A percentile compares a stretch with the other conserved stretches of the same genome.
Evolutionary conservation across 257 asterid genomes (phyloP).

Genomic region (Linaria vulgaris): DNA sequence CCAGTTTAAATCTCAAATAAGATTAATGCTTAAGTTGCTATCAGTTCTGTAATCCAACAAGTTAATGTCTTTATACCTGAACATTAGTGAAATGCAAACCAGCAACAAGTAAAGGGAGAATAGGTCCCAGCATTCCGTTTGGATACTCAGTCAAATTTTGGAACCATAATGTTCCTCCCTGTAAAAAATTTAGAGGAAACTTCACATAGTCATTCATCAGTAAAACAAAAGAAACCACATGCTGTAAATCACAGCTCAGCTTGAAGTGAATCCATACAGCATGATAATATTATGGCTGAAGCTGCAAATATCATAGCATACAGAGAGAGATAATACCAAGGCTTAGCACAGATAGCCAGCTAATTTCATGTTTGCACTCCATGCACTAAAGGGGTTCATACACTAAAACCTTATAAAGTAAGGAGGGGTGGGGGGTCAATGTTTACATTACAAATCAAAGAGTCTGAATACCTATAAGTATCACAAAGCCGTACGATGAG

Average conservation of each 20-base stretch:
- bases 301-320: neutral
- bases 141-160: conserved; percentile 78
- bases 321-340: conserved; percentile 10
- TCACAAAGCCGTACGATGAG: neutral
- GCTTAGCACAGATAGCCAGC: conserved; percentile 8
- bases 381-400: conserved; percentile 6
- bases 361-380: neutral
- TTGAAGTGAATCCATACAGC: neutral
- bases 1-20: neutral
- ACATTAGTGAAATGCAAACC: conserved; percentile 69
- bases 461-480: neutral
- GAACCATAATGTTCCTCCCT: conserved; percentile 96
- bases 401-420: conserved; percentile 14
- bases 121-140: conserved; percentile 70
- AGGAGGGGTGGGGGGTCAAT: conserved; percentile 4
- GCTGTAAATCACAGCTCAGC: conserved; percentile 10
- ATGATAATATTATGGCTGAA: too few relatives aligned
- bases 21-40: neutral
- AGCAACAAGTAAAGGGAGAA: conserved; percentile 69
- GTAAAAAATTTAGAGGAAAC: conserved; percentile 29
- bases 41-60: conserved; percentile 17
- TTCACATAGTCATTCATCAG: conserved; percentile 17
- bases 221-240: conserved; percentile 12
- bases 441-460: neutral
- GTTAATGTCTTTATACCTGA: conserved; percentile 50